Evolutionary conservation across 106 monocot genomes (phyloP).

Genomic region (Posidonia australis): DNA sequence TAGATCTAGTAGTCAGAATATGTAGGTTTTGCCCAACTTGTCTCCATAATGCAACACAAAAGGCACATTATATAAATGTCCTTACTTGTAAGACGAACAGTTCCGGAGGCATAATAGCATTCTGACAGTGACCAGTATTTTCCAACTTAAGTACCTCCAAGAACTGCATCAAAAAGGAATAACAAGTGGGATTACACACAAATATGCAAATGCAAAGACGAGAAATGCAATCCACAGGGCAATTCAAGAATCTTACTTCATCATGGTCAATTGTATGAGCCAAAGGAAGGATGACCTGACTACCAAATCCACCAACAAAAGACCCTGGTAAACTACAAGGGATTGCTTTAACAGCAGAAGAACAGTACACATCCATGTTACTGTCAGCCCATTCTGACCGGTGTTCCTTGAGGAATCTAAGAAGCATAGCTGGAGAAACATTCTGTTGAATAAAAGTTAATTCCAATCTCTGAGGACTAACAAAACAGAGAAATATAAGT

Average conservation of each 20-base stretch:
- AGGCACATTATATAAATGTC: neutral
- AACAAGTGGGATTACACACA: neutral
- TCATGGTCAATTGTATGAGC: constrained; percentile 57
- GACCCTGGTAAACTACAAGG: constrained; percentile 32
- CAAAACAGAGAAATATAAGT: too few species aligned
- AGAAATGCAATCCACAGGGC: neutral
- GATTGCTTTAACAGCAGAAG: constrained; percentile 34
- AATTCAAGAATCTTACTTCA: constrained; percentile 26
- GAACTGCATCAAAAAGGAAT: constrained; percentile 23
- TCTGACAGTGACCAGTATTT: constrained; percentile 28
- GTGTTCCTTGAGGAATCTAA: constrained; percentile 53
- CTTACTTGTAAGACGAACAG: constrained; percentile 56
- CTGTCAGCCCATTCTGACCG: constrained; percentile 70
- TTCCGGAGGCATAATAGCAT: constrained; percentile 33
- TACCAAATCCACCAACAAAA: constrained; percentile 24
- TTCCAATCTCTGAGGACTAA: too few species aligned
- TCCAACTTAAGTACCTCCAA: constrained; percentile 61
- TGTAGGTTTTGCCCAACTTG: too few species aligned
- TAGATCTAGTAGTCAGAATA: too few species aligned
- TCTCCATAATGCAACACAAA: too few species aligned
- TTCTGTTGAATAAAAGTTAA: constrained; percentile 20
- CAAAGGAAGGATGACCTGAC: constrained; percentile 59
- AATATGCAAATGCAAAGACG: neutral
- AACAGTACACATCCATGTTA: constrained; percentile 49
- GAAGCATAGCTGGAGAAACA: constrained; percentile 46